Evolutionary conservation across 169 alveolate genomes (phyloP).

Genomic region (Cryptosporidium ubiquitum): DNA sequence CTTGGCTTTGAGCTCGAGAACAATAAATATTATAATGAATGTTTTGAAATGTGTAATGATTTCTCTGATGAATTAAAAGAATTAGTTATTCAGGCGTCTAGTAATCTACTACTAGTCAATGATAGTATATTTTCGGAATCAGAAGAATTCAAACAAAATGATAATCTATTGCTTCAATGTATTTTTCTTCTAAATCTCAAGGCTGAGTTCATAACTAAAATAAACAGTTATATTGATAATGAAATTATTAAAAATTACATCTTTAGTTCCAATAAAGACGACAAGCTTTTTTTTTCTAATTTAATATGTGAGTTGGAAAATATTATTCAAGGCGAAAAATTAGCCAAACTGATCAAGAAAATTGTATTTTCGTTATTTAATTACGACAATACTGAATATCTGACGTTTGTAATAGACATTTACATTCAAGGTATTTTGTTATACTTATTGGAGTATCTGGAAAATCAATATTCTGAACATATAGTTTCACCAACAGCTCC

Average conservation of each 20-base stretch:
- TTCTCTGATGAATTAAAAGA: slow-evolving; percentile 20
- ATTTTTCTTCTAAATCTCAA: slow-evolving; percentile 19
- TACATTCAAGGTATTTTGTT: slow-evolving; percentile 9
- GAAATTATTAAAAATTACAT: slow-evolving; percentile 1
- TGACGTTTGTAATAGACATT: slow-evolving; percentile 24
- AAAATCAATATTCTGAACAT: slow-evolving; percentile 10
- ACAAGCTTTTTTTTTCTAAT: slow-evolving; percentile 35
- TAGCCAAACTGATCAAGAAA: neutral
- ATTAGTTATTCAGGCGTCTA: slow-evolving; percentile 11
- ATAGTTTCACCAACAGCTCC: slow-evolving; percentile 62
- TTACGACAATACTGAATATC: slow-evolving; percentile 8
- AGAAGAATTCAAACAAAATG: slow-evolving; percentile 13
- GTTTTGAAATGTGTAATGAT: slow-evolving; percentile 24
- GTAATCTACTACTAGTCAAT: neutral
- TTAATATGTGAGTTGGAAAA: slow-evolving; percentile 1
- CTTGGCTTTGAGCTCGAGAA: neutral
- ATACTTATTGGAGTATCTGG: slow-evolving; percentile 23
- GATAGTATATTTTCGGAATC: neutral
- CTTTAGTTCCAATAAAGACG: slow-evolving; percentile 6
- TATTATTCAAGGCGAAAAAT: slow-evolving; percentile 3
- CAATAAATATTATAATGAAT: neutral
- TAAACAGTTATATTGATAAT: neutral
- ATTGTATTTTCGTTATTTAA: slow-evolving; percentile 15
- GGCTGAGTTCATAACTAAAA: slow-evolving; percentile 5
- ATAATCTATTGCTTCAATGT: slow-evolving; percentile 12